These are phyloP conservation scores for Hypoxylon sp. DNA, from an alignment of 2,329 filamentous ascomycete genomes.

Conservation along the genomic window DNA sequence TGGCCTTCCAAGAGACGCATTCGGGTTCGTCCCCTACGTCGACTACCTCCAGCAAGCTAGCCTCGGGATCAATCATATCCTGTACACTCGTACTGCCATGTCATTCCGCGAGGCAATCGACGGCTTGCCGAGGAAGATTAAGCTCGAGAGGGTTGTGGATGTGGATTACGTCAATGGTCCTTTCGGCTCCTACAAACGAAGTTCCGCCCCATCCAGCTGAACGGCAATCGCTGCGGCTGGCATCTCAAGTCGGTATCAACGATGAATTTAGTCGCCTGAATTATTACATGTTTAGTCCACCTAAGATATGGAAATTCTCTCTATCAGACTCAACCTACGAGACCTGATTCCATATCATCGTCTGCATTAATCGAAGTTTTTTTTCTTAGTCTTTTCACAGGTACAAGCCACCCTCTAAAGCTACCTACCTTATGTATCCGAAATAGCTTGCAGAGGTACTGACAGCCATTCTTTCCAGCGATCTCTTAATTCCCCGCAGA, in stretches of 20 bases:
- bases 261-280: background rate
- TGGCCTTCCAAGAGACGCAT: conserved; percentile 27
- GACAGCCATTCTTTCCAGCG: background rate
- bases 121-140: conserved; percentile 22
- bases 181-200: conserved; percentile 32
- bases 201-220: background rate
- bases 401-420: background rate
- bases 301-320: background rate
- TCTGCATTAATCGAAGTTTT: background rate
- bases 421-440: background rate
- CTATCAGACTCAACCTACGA: background rate
- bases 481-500: background rate
- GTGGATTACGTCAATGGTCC: conserved; percentile 32
- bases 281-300: background rate
- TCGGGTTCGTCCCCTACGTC: conserved; percentile 44
- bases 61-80: conserved; percentile 37
- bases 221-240: background rate
- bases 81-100: conserved; percentile 39
- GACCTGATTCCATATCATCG: background rate
- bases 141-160: conserved; percentile 42
- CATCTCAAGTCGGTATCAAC: background rate
- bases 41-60: conserved; percentile 39
- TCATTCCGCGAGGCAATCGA: conserved; percentile 36
- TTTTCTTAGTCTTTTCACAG: background rate
- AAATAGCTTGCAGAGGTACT: background rate